phyloP scores from a whole-genome alignment of 2,329 filamentous ascomycete genomes.

The Harringtonia aguacate region DNA sequence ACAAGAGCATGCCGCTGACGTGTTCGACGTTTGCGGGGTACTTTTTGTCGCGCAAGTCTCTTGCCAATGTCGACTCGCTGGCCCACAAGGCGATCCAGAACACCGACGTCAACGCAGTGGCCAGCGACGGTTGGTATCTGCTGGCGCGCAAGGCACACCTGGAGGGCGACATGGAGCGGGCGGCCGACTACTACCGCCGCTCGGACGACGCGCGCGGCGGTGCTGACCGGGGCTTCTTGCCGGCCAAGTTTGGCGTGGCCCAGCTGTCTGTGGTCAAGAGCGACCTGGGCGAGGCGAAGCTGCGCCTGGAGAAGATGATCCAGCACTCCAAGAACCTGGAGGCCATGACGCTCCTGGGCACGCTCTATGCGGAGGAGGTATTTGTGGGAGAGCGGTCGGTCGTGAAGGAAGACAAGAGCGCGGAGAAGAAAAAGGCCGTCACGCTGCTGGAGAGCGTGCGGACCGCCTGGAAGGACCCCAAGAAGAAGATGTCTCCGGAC shows the following conservation, averaged over 20 bases:
- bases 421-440: conserved; percentile 79
- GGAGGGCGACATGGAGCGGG: conserved; percentile 60
- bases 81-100: conserved; percentile 90
- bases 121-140: conserved; percentile 95
- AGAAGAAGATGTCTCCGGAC: conserved; percentile 72
- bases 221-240: conserved; percentile 80
- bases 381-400: conserved; percentile 57
- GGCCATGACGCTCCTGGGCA: conserved; percentile 84
- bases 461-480: conserved; percentile 83
- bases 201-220: conserved; percentile 89
- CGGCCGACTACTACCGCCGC: conserved; percentile 76
- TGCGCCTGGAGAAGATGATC: conserved; percentile 87
- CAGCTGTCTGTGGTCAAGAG: conserved; percentile 78
- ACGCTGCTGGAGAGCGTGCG: conserved; percentile 75
- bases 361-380: conserved; percentile 87
- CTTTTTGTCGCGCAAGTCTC: conserved; percentile 74
- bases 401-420: conserved; percentile 75
- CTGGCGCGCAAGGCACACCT: conserved; percentile 88
- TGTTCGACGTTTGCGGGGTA: conserved; percentile 86
- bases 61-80: conserved; percentile 72
- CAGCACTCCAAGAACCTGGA: conserved; percentile 76
- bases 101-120: conserved; percentile 92
- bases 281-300: conserved; percentile 84
- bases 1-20: conserved; percentile 82
- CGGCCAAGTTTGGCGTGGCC: conserved; percentile 88